Base-by-base conservation (phyloP, 768 basidiomycete species). In the Termitomyces heimii region DNA sequence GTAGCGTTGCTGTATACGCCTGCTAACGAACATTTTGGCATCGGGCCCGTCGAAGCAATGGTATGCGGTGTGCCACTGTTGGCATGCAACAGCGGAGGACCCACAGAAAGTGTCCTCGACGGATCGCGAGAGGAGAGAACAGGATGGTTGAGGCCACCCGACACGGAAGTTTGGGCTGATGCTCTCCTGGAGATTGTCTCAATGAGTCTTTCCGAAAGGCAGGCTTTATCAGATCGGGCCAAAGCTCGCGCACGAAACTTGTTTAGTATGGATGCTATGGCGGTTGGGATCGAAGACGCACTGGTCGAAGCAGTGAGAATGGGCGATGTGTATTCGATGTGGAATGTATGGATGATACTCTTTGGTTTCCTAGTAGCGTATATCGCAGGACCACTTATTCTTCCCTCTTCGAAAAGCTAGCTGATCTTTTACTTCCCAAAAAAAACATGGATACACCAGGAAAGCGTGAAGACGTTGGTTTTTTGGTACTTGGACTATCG, bases 11-110 rank as follows among this genome's bases (percentile, higher is more conserved):
- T 99, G 7, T 99, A 99, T 69, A 99, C 96, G 0, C 97, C 96
- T 0, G 75, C 82, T 8, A 96, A 96, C 69, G 96, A 99, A 65
- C 96, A 99, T 69, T 97, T 98, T 68, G 97, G 96, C 1, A 98
- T 99, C 62, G 95, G 88, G 0, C 96, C 97, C 2, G 82, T 98
- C 3, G 96, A 99, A 69, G 94, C 84, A 0, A 98, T 98, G 94
- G 81, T 85, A 8, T 94, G 90, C 47, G 92, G 94, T 3, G 70
- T 98, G 0, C 94, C 95, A 0, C 88, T 98, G 1, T 72, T 99
- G 20, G 95, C 94, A 0, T 92, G 89, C 64, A 73, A 92, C 66
- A 86, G 82, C 57, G 92, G 92, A 16, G 96, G 96, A 2, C 97
- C 97, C 9, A 90, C 84, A 1, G 97, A 99, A 73, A 96, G 89